phyloP scores from a whole-genome alignment of 164 flowering plant species.

The Berberis thunbergii region DNA sequence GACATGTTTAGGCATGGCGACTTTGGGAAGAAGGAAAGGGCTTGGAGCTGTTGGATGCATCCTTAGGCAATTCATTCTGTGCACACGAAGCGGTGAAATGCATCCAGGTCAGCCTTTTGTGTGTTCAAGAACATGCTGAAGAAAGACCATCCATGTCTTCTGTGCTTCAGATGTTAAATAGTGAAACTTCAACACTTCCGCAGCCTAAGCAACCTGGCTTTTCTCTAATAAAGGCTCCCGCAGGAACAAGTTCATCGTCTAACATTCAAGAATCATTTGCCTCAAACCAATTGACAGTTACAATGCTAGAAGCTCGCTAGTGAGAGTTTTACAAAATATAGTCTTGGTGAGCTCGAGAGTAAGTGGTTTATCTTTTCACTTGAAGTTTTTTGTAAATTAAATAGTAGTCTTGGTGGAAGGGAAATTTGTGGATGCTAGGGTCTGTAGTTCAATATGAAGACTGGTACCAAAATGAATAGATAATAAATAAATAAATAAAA shows the following conservation, averaged over 20 bases:
- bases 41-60: slow-evolving; percentile 19
- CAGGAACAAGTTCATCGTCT: slow-evolving; percentile 10
- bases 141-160: slow-evolving; percentile 25
- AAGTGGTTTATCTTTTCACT: no score
- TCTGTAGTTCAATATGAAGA: no score
- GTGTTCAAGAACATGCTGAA: slow-evolving; percentile 22
- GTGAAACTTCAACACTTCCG: slow-evolving; percentile 12
- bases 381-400: no score
- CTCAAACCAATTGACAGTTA: slow-evolving; percentile 12
- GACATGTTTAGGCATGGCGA: slow-evolving; percentile 15
- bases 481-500: no score
- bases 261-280: slow-evolving; percentile 4
- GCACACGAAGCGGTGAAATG: slow-evolving; percentile 18
- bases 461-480: no score
- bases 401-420: no score
- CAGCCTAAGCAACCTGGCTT: slow-evolving; percentile 28
- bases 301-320: slow-evolving; percentile 13
- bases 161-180: slow-evolving; percentile 19
- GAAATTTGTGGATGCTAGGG: no score
- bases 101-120: slow-evolving; percentile 27
- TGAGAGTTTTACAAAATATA: no score
- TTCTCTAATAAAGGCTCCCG: background rate
- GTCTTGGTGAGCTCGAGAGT: no score
- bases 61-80: slow-evolving; percentile 7
- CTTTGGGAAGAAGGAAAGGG: slow-evolving; percentile 23